Conservation (phyloP, 352 stramenopile species). For the Detonula confervacea region DNA sequence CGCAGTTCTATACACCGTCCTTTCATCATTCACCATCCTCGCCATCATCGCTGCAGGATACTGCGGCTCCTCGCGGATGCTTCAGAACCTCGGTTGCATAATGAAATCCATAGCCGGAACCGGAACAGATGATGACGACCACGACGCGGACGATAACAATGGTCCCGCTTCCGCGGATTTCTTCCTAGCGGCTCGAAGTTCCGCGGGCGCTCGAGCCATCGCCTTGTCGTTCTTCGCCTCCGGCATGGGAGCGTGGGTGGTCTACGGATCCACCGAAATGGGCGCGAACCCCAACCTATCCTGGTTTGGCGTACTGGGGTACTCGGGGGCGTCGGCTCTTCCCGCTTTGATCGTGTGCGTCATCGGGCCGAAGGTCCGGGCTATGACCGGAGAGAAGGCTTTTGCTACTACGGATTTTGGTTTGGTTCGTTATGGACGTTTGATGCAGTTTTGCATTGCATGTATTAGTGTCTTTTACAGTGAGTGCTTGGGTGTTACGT, state of each 20-base stretch:
- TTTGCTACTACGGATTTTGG: constrained; percentile 78
- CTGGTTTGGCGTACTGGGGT: constrained; percentile 79
- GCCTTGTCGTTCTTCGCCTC: constrained; percentile 76
- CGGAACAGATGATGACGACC: constrained; percentile 3
- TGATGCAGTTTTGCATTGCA: constrained; percentile 74
- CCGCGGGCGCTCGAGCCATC: constrained; percentile 46
- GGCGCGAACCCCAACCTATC: constrained; percentile 66
- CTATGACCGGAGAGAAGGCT: constrained; percentile 51
- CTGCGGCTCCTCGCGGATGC: constrained; percentile 2
- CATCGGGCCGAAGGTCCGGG: constrained; percentile 59
- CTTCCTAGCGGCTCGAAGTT: constrained; percentile 72
- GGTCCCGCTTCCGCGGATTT: constrained; percentile 63
- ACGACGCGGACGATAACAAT: too few species aligned
- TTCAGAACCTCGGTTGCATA: constrained; percentile 42
- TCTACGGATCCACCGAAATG: constrained; percentile 83
- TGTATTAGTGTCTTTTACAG: constrained; percentile 74
- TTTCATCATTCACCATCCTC: constrained; percentile 55
- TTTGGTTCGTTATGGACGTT: constrained; percentile 70
- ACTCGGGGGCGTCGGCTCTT: constrained; percentile 59
- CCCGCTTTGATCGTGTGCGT: constrained; percentile 62
- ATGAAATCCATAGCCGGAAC: constrained; percentile 6
- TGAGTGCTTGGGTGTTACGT: constrained; percentile 16
- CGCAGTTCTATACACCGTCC: constrained; percentile 61
- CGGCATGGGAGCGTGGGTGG: constrained; percentile 84
- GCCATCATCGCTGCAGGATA: constrained; percentile 45